Evolutionary conservation across 2,329 filamentous ascomycete species (phyloP), one percentile per base, ranked within the genome.

Genomic region (Whalleya microplaca): DNA sequence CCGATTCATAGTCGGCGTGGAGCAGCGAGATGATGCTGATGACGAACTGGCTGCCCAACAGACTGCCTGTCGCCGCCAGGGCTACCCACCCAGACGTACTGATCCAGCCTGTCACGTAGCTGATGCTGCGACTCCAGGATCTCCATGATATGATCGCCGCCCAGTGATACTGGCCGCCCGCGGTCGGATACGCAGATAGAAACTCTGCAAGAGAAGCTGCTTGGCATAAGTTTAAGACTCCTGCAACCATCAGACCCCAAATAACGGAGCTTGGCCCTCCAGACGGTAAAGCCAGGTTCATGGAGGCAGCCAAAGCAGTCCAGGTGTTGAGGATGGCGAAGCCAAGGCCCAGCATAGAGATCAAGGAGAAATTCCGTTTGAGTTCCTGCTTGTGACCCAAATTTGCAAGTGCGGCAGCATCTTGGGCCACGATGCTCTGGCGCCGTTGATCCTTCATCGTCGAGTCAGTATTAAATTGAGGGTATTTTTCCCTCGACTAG

Each of bases 21-120:
- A 86, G 81, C 37, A 91, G 74, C 1, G 81, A 77, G 50, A 90
- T 85, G 43, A 89, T 80, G 53, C 87, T 85, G 21, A 89, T 69
- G 48, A 91, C 81, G 59, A 91, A 81, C 59, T 87, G 82, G 63
- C 84, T 88, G 12, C 85, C 87, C 4, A 91, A 78, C 20, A 90
- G 76, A 1, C 87, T 86, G 16, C 84, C 88, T 0, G 87, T 89
- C 7, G 88, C 88, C 3, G 84, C 86, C 51, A 91, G 73, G 9
- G 84, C 84, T 29, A 90, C 85, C 86, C 88, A 91, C 16, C 87
- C 88, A n/a, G 85, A 85, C 40, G 86, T 82, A 64, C 87, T 88
- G 70, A 87, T 89, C 87, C 88, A 91, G 23, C 88, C 88, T 0
- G 87, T 90, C 45, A 86, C 82, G 77, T 87, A 91, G 45, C 85